Percentiles rank a stretch among this genome's conserved stretches.
Evolutionary conservation across 2,329 filamentous ascomycete genomes (phyloP).

Genomic region (Ophioceras dolichostomum): DNA sequence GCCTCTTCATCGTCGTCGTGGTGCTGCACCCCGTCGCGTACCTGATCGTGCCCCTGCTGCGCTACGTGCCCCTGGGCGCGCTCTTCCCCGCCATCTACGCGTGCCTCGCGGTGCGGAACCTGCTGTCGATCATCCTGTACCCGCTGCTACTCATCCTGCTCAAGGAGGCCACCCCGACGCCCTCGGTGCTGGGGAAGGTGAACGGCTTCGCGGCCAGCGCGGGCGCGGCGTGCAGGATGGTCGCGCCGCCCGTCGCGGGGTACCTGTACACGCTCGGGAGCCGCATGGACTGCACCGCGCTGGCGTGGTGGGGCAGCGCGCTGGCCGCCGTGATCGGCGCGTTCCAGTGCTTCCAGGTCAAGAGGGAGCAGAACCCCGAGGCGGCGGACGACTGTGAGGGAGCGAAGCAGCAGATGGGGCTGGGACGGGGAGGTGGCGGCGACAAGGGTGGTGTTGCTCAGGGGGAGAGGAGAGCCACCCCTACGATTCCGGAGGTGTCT

Average conservation of each 20-base stretch:
- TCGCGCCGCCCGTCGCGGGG: slow-evolving; percentile 52
- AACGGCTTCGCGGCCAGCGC: slow-evolving; percentile 56
- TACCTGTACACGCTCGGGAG: slow-evolving; percentile 50
- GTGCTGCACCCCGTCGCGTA: slow-evolving; percentile 51
- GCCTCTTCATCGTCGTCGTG: slow-evolving; percentile 44
- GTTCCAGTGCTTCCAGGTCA: slow-evolving; percentile 46
- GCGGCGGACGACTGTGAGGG: slow-evolving; percentile 3
- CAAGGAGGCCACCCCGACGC: slow-evolving; percentile 50
- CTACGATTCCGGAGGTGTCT: too few relatives aligned
- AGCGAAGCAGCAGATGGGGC: too few relatives aligned
- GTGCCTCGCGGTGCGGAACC: slow-evolving; percentile 44
- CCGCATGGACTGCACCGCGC: slow-evolving; percentile 43
- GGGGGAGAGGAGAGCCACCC: too few relatives aligned
- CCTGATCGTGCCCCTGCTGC: slow-evolving; percentile 43
- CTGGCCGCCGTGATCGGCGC: slow-evolving; percentile 43
- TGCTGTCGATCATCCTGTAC: slow-evolving; percentile 52
- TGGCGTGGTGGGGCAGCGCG: slow-evolving; percentile 53
- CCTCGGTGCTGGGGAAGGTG: slow-evolving; percentile 46
- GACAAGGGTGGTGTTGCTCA: too few relatives aligned
- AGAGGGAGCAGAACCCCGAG: slow-evolving; percentile 18
- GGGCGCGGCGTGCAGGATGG: slow-evolving; percentile 53
- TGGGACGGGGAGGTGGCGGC: too few relatives aligned
- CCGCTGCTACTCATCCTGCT: slow-evolving; percentile 54
- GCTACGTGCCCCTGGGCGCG: slow-evolving; percentile 37
- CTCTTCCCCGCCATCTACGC: slow-evolving; percentile 46